Evolutionary conservation across 345 rosid species (phyloP).

Genomic region (Clarkia xantiana): DNA sequence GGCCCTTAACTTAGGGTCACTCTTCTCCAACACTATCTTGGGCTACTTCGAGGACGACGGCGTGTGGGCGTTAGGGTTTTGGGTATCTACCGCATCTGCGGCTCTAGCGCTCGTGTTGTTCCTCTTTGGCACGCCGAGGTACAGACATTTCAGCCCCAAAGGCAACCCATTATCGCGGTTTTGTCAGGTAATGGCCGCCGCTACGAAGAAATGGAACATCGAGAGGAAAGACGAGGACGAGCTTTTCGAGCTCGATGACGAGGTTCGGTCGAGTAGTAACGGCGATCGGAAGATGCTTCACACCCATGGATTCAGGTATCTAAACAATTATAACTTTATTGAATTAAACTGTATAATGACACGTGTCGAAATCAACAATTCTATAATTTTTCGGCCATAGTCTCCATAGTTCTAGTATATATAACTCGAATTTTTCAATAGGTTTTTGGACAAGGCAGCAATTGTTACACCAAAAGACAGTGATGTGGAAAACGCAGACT

Average conservation of each 20-base stretch:
- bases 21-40: constrained; percentile 75
- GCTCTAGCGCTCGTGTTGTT: constrained; percentile 50
- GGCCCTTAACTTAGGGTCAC: constrained; percentile 83
- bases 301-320: constrained; percentile 62
- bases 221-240: constrained; percentile 20
- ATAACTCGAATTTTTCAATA: constrained; percentile 7
- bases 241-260: constrained; percentile 31
- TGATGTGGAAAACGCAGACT: constrained; percentile 16
- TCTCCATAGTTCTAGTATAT: not conserved
- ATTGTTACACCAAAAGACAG: constrained; percentile 40
- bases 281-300: constrained; percentile 57
- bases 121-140: constrained; percentile 62
- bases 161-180: constrained; percentile 78
- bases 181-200: constrained; percentile 68
- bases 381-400: not conserved
- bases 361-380: no score
- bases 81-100: constrained; percentile 81
- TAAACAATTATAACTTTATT: no score
- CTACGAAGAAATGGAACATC: constrained; percentile 42
- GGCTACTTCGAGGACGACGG: constrained; percentile 86
- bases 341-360: no score
- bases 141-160: constrained; percentile 55
- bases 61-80: constrained; percentile 70
- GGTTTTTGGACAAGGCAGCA: constrained; percentile 92
- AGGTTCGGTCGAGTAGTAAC: constrained; percentile 7